Evolutionary conservation across 352 stramenopile genomes (phyloP).

Genomic region (Globisporangium cystogenes): DNA sequence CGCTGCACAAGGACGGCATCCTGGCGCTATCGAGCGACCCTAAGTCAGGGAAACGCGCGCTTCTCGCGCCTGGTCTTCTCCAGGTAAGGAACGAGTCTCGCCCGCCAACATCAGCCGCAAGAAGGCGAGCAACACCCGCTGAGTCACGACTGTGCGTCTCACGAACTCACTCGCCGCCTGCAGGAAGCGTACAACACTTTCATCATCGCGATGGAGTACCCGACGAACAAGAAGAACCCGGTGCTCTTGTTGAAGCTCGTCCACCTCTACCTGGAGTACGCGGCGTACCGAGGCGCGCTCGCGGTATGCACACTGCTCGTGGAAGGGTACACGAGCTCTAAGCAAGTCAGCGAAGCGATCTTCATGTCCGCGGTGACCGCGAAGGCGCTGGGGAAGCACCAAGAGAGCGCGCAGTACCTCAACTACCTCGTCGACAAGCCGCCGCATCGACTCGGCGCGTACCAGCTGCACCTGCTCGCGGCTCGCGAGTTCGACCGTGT

Average conservation of each 20-base stretch:
- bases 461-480: constrained; percentile 55
- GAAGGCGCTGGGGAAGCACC: constrained; percentile 39
- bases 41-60: constrained; percentile 8
- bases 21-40: constrained; percentile 9
- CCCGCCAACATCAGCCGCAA: neutral
- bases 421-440: constrained; percentile 58
- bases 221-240: constrained; percentile 56
- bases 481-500: constrained; percentile 44
- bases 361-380: constrained; percentile 63
- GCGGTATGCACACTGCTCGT: constrained; percentile 63
- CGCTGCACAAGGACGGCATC: constrained; percentile 30
- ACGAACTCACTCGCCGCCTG: neutral
- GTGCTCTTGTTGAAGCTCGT: constrained; percentile 44
- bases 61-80: constrained; percentile 4
- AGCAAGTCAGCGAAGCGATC: constrained; percentile 42
- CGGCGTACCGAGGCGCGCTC: constrained; percentile 49
- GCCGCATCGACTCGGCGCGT: constrained; percentile 36
- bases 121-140: neutral
- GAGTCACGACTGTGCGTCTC: neutral
- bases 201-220: constrained; percentile 76
- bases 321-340: constrained; percentile 42
- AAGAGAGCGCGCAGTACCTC: constrained; percentile 69
- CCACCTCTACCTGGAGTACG: constrained; percentile 66
- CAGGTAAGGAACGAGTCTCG: constrained; percentile 1
- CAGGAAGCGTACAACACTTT: constrained; percentile 71